These are phyloP conservation scores for Fusarium protoensiforme DNA, from an alignment of 2,329 filamentous ascomycete species.

Conservation along the genomic window DNA sequence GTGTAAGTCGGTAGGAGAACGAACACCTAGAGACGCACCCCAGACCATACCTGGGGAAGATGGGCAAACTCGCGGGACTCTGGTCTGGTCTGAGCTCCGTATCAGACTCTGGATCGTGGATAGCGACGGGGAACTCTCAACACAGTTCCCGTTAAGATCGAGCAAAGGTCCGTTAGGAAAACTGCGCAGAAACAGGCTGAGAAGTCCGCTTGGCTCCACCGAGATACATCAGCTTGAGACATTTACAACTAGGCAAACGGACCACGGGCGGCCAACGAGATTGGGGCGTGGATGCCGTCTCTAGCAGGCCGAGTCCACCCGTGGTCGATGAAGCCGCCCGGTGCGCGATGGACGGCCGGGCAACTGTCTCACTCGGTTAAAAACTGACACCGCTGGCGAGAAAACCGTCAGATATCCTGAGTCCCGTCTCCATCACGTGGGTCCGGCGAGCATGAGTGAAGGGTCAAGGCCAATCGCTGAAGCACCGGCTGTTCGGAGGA, in stretches of 20 bases:
- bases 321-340: slow-evolving; percentile 9
- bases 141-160: neutral
- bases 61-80: neutral
- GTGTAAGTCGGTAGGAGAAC: neutral
- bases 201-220: slow-evolving; percentile 6
- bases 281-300: slow-evolving; percentile 2
- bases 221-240: slow-evolving; percentile 17
- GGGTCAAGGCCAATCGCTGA: neutral
- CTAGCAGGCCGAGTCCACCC: neutral
- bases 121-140: neutral
- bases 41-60: neutral
- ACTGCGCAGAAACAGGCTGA: slow-evolving; percentile 11
- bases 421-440: neutral
- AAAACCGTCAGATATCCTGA: slow-evolving; percentile 29
- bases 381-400: slow-evolving; percentile 24
- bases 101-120: neutral
- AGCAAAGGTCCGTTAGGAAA: slow-evolving; percentile 8
- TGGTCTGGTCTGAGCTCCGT: neutral
- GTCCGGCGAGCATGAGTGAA: neutral
- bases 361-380: slow-evolving; percentile 26
- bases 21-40: neutral
- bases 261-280: slow-evolving; percentile 9
- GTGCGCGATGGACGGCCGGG: slow-evolving; percentile 5
- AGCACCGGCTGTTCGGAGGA: neutral
- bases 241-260: slow-evolving; percentile 9